phyloP scores from a whole-genome alignment of 192 early-diverging fungal species.

The Phlyctochytrium planicorne region DNA sequence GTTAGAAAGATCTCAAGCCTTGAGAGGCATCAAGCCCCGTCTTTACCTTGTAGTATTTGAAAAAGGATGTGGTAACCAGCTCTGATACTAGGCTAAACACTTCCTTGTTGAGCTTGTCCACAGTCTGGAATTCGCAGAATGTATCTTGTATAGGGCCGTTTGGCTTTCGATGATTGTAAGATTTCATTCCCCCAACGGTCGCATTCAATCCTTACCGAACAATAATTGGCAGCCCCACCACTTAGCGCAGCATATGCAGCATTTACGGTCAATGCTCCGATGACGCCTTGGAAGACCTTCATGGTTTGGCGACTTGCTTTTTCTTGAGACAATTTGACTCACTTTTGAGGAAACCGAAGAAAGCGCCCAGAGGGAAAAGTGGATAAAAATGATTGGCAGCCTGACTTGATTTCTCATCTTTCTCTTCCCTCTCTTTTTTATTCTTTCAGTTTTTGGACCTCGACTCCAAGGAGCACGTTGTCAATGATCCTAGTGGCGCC shows the following conservation, averaged over 20 bases:
- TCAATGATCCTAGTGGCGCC: conserved; percentile 92
- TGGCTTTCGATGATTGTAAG: conserved; percentile 6
- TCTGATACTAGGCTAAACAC: conserved; percentile 66
- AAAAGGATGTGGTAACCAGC: conserved; percentile 84
- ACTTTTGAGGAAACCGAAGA: no score
- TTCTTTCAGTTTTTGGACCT: no score
- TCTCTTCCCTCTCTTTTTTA: no score
- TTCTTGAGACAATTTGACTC: no score
- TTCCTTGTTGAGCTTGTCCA: conserved; percentile 63
- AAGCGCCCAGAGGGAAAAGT: no score
- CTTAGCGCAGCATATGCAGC: no score
- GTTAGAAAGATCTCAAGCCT: background rate
- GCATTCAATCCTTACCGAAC: background rate
- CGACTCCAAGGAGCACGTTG: conserved; percentile 75
- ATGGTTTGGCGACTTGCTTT: no score
- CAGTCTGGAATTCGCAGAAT: conserved; percentile 39
- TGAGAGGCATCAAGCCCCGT: background rate
- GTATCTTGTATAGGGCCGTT: conserved; percentile 34
- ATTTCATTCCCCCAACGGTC: background rate
- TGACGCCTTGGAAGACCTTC: no score
- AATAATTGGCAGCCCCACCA: no score
- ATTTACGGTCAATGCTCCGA: no score
- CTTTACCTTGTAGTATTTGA: conserved; percentile 83
- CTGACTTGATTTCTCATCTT: no score
- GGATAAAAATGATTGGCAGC: no score